Evolutionary conservation across 345 rosid species (phyloP), one percentile per base, ranked within the genome.

Genomic region (Noccaea bulbosa): DNA sequence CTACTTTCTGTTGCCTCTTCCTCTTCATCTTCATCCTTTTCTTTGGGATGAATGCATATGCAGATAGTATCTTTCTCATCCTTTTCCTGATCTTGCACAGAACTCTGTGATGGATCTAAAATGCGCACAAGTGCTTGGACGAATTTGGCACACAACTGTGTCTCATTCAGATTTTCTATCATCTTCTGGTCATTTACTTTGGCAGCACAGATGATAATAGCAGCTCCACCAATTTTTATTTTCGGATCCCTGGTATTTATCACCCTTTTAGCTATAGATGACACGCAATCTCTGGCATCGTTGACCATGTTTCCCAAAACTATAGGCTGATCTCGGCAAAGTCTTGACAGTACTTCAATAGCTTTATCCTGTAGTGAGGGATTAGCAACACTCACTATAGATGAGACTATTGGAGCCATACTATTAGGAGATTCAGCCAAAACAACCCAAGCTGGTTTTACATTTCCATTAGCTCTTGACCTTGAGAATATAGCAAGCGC

Each of bases 181-280:
- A 92, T 75, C 71, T 84, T 90, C 79, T 83, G 88, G 69, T 86
- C 88, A 76, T 90, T 79, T 77, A 87, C 94, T 83, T 90, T 90
- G 27, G 98, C 92, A 43, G 98, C 94, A 82, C 98, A 95, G 64
- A 85, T 86, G 58, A 95, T 92, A 67, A 95, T 81, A 44, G 98
- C 96, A 73, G 90, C 85, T 81, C 96, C 99, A 44, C 99, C 98
- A 79, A 95, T 84, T 84, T 88, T 88, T 72, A 95, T 96, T 78
- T 84, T 92, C 34, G 64, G 70, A 70, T 77, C 84, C 65, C 77
- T 72, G 47, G 94, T 86, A 80, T 74, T 75, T 67, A 85, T 84
- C 77, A 92, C 88, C 81, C 99, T 86, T 75, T 78, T 85, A 43
- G 93, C 92, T 70, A 92, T 56, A 65, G 88, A 83, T 24, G 83